These are phyloP conservation scores for Alnus glutinosa DNA, from an alignment of 306 rosid genomes.

Conservation along the genomic window DNA sequence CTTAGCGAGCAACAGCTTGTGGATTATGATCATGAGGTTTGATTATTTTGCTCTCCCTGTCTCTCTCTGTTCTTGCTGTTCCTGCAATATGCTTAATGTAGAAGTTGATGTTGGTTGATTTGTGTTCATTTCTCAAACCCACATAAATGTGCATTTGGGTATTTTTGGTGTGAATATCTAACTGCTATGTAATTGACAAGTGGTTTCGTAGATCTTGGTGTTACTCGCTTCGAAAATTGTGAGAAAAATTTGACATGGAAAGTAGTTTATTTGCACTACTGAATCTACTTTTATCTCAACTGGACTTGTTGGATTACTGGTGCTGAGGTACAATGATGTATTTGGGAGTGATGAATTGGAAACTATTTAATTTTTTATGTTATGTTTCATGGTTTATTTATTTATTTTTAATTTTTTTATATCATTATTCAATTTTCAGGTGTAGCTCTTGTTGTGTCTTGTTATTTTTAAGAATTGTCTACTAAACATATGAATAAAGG, in stretches of 20 bases:
- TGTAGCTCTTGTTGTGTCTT: neutral
- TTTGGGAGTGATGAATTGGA: neutral
- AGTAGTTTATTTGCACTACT: neutral
- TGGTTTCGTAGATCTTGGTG: neutral
- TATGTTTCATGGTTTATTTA: neutral
- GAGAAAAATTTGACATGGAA: neutral
- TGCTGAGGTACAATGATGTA: neutral
- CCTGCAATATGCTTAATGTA: neutral
- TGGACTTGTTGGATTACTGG: neutral
- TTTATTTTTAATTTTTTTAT: neutral
- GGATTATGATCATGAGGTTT: conserved; percentile 97
- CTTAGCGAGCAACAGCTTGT: conserved; percentile 98
- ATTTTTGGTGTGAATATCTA: neutral
- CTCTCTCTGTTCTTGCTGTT: neutral
- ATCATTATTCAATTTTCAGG: neutral
- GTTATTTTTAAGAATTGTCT: neutral
- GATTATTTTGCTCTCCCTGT: neutral
- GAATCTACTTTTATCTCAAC: neutral
- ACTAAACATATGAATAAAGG: neutral
- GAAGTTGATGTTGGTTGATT: neutral
- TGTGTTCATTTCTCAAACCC: neutral
- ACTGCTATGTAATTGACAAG: neutral
- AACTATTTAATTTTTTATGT: neutral
- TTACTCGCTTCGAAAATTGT: neutral
- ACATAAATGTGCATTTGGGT: neutral